Percentiles rank a stretch among this genome's conserved stretches.
Conservation (phyloP, 2,329 filamentous ascomycete genomes). For the Trichophyton rubrum region DNA sequence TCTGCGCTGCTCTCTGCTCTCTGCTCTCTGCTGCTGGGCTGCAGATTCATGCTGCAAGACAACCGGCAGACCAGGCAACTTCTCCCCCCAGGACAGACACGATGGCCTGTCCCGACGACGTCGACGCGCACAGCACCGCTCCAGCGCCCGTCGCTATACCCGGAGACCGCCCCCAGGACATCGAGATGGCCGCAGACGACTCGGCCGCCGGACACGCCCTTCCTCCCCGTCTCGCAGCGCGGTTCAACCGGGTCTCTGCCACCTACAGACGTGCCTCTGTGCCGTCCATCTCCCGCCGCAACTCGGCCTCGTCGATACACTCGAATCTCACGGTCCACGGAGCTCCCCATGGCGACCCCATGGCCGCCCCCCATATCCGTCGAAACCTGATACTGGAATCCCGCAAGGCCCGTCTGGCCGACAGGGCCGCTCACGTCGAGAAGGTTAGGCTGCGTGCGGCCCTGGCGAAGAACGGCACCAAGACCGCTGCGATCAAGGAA, state of each 20-base stretch:
- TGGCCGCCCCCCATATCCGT: slow-evolving; percentile 53
- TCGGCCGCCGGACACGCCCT: slow-evolving; percentile 34
- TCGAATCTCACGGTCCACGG: slow-evolving; percentile 43
- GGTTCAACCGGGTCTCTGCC: slow-evolving; percentile 45
- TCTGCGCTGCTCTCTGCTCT: too few species aligned
- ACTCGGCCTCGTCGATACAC: slow-evolving; percentile 52
- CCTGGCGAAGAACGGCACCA: slow-evolving; percentile 46
- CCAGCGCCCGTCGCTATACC: not conserved
- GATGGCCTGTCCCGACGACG: not conserved
- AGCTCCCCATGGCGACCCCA: slow-evolving; percentile 38
- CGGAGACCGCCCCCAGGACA: slow-evolving; percentile 18
- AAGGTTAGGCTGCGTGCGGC: slow-evolving; percentile 52
- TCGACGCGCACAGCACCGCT: not conserved
- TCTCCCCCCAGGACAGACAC: not conserved
- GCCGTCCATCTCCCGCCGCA: slow-evolving; percentile 47
- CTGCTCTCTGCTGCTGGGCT: not conserved
- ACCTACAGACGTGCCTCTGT: slow-evolving; percentile 48
- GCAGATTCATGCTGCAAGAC: not conserved
- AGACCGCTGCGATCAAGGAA: slow-evolving; percentile 43
- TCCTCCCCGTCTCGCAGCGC: slow-evolving; percentile 50
- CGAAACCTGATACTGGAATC: slow-evolving; percentile 53
- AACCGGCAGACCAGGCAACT: not conserved
- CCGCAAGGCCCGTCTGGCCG: slow-evolving; percentile 51
- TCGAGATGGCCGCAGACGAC: slow-evolving; percentile 33
- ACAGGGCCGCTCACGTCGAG: slow-evolving; percentile 53